Base-by-base conservation (phyloP, 2,329 filamentous ascomycete species). In the Phialophora expanda region DNA sequence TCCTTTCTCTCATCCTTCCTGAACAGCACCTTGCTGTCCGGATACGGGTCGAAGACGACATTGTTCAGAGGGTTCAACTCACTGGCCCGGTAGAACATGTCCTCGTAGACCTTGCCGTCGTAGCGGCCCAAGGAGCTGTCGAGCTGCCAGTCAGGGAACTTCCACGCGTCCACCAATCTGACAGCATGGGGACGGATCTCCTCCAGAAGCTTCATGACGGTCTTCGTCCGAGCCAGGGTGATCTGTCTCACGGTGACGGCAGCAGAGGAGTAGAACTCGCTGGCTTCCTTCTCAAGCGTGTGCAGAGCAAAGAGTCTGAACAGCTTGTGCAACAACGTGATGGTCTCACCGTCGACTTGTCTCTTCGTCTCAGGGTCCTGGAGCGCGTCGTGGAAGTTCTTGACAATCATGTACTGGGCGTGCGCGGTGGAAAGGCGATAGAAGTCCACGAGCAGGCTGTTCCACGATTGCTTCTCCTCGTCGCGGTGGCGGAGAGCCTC, bases 31-130 rank as follows among this genome's bases (percentile, higher is more conserved):
- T 81, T 80, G 66, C 79, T 87, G 71, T 88, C 83, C 6, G 90
- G 89, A 75, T 92, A 90, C 0, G 89, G 89, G 71, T 93, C 89
- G 64, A 92, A 86, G 0, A 88, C 88, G 63, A 91, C 80, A 20
- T 86, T 83, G 74, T 93, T 93, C 53, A 93, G 78, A 1, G 90
- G 90, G 73, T 93, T 93, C 72, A 89, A 78, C 80, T 90, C 84
- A 67, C 86, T 88, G 0, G 90, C 90, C 14, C 90, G 80, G 73
- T 87, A 81, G 78, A 92, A 93, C 81, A 93, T 83, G 72, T 92
- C 90, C 75, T 91, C 88, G 71, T 93, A 93, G 1, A 92, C 90
- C 72, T 89, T 88, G 22, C 90, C 90, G 67, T 93, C 90, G 51
- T 85, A 85, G 1, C 89, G 82, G 1, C 90, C 90, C 46, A 93